Evolutionary conservation across 768 basidiomycete species (phyloP).

Genomic region (Dendrothele bispora): DNA sequence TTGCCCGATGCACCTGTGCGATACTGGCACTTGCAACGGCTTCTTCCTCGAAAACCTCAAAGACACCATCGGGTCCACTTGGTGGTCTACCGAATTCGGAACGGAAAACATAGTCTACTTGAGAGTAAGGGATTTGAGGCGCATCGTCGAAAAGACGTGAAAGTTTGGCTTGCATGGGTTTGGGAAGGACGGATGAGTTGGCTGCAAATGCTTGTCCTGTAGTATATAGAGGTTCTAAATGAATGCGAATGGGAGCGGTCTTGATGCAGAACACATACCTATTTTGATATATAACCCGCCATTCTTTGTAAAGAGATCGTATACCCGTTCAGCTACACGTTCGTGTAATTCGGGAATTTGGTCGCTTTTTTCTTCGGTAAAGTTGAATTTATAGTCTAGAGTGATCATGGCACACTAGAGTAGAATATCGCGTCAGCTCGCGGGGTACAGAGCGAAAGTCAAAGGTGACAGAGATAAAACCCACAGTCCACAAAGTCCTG

Average conservation of each 20-base stretch:
- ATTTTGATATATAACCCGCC: conserved; percentile 88
- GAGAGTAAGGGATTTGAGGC: conserved; percentile 76
- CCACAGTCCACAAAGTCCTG: conserved; percentile 52
- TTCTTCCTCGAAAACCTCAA: conserved; percentile 72
- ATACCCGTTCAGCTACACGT: conserved; percentile 78
- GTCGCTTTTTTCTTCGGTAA: conserved; percentile 68
- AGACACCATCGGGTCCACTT: conserved; percentile 68
- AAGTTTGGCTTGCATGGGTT: conserved; percentile 81
- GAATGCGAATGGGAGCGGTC: conserved; percentile 3
- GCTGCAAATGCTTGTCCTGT: conserved; percentile 77
- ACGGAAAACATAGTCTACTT: conserved; percentile 64
- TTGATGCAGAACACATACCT: conserved; percentile 37
- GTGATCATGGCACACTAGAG: conserved; percentile 67
- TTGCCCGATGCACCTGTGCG: conserved; percentile 88
- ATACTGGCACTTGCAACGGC: conserved; percentile 89
- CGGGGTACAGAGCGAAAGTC: not conserved
- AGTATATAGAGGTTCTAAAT: conserved; percentile 1
- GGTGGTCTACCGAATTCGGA: conserved; percentile 69
- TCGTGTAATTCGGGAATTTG: conserved; percentile 81
- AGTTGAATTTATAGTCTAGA: conserved; percentile 87
- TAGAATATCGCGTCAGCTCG: not conserved
- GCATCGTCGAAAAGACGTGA: conserved; percentile 85
- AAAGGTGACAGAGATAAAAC: conserved; percentile 15
- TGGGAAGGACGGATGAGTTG: conserved; percentile 83
- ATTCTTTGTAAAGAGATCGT: conserved; percentile 75